These are phyloP conservation scores for Penicillium sclerotiorum DNA, from an alignment of 2,329 filamentous ascomycete species.

Conservation along the genomic window DNA sequence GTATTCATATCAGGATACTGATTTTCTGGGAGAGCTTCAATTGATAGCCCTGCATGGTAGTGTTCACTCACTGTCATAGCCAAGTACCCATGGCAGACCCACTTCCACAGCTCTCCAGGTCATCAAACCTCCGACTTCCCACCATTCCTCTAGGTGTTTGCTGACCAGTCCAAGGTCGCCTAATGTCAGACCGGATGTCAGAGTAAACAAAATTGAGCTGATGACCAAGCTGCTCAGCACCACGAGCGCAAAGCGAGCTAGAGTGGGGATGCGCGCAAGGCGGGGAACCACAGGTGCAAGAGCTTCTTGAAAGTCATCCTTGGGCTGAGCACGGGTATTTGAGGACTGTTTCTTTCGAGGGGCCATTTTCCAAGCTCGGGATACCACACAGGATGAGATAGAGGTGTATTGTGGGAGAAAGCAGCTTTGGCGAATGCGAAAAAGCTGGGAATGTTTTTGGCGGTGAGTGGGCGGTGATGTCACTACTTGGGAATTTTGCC, in stretches of 20 bases:
- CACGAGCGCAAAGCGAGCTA: conserved; percentile 48
- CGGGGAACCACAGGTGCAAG: conserved; percentile 13
- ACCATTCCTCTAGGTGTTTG: conserved; percentile 63
- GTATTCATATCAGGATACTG: not conserved
- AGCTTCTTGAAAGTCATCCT: conserved; percentile 19
- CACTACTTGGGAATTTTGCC: conserved; percentile 18
- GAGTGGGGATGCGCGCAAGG: conserved; percentile 32
- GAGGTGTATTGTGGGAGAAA: not conserved
- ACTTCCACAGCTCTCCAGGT: conserved; percentile 67
- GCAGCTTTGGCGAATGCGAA: not conserved
- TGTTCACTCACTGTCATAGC: conserved; percentile 62
- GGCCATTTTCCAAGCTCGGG: not conserved
- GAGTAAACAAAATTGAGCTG: conserved; percentile 65
- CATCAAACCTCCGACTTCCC: conserved; percentile 60
- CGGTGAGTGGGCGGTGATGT: conserved; percentile 36
- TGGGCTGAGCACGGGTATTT: conserved; percentile 6
- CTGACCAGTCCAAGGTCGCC: conserved; percentile 70
- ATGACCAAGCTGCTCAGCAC: conserved; percentile 62
- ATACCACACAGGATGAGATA: conserved; percentile 1
- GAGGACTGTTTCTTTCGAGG: conserved; percentile 25
- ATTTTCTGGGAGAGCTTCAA: too few relatives aligned
- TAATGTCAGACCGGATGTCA: conserved; percentile 61
- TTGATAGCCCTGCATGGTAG: too few relatives aligned
- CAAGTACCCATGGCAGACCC: conserved; percentile 70
- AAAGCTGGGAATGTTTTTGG: conserved; percentile 9